phyloP scores from a whole-genome alignment of 345 rosid genomes.

The Physaria fendleri region DNA sequence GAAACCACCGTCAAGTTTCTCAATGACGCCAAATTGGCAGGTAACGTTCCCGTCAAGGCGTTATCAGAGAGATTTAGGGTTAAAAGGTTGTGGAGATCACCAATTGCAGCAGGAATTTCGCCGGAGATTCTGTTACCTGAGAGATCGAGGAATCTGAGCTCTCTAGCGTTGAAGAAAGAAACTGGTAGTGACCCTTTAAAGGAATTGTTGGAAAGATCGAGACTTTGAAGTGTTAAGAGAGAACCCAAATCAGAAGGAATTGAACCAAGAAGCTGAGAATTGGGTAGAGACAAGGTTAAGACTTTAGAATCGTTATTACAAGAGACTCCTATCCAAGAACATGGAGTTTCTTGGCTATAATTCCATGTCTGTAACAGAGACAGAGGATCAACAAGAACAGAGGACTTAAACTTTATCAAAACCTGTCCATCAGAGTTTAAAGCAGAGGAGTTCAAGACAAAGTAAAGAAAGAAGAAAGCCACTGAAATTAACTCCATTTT shows the following conservation, averaged over 20 bases:
- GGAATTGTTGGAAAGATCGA: conserved; percentile 38
- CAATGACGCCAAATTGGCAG: conserved; percentile 34
- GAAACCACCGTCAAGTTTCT: conserved; percentile 49
- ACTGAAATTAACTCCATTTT: conserved; percentile 11
- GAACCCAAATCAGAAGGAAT: conserved; percentile 64
- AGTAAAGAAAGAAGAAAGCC: conserved; percentile 2
- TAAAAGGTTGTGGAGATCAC: conserved; percentile 23
- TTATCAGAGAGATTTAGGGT: conserved; percentile 57
- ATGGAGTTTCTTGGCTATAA: conserved; percentile 47
- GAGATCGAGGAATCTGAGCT: conserved; percentile 17
- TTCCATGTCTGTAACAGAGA: conserved; percentile 52
- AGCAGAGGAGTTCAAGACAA: conserved; percentile 30
- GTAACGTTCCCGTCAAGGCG: conserved; percentile 67
- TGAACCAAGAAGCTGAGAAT: conserved; percentile 59
- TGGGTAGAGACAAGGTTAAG: conserved; percentile 50
- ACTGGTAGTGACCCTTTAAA: conserved; percentile 26
- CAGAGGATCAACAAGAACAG: conserved; percentile 61
- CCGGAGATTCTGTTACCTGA: conserved; percentile 31
- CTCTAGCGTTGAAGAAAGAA: conserved; percentile 13
- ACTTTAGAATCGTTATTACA: conserved; percentile 48
- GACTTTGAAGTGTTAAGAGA: conserved; percentile 45
- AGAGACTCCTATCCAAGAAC: conserved; percentile 70
- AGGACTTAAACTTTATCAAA: conserved; percentile 56
- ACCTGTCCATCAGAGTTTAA: conserved; percentile 60
- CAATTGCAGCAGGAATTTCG: conserved; percentile 1